Base-by-base conservation (phyloP, 2,329 filamentous ascomycete genomes). In the Lasiodiplodia sp. region DNA sequence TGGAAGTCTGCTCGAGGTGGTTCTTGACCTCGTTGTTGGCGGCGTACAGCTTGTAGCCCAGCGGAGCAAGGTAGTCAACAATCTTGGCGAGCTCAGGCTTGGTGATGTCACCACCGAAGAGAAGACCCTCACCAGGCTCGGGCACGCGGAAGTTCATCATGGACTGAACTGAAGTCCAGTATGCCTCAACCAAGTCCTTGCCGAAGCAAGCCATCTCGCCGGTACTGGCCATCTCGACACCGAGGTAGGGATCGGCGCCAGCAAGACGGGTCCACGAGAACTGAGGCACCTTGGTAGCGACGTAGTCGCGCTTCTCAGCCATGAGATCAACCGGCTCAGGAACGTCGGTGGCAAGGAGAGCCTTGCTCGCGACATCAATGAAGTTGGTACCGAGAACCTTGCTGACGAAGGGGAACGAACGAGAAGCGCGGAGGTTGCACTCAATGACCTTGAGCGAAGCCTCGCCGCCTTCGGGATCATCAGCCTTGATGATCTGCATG, bases 111-210 rank as follows among this genome's bases (percentile, higher is more conserved):
- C 96, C 96, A 72, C 96, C 96, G 73, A 99, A 93, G 66, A 99
- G 90, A 69, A 99, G 90, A 83, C 96, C 95, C 86, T 97, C 94
- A 73, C 96, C 96, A 66, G 94, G 92, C 81, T 96, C 91, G 53
- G 96, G 96, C 76, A 97, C 88, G 74, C 94, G 93, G 92, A 98
- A 98, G 89, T 98, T 99, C 95, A 98, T 99, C 75, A 93, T 95
- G 23, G 93, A 96, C 83, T 99, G 96, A 71, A 97, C 86, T 21
- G 94, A 96, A 31, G 94, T 87, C 96, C 96, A 99, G 88, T 99
- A 99, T 66, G 96, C 96, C 80, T 99, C 96, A 62, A 98, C 87
- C 12, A 99, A 88, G 77, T 97, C 87, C 85, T 96, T 97, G 72
- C 96, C 96, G 83, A 99, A 99, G 85, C 96, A 98, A 73, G 96